Conservation (phyloP, 805 yeast genomes). For the Ogataea pini region DNA sequence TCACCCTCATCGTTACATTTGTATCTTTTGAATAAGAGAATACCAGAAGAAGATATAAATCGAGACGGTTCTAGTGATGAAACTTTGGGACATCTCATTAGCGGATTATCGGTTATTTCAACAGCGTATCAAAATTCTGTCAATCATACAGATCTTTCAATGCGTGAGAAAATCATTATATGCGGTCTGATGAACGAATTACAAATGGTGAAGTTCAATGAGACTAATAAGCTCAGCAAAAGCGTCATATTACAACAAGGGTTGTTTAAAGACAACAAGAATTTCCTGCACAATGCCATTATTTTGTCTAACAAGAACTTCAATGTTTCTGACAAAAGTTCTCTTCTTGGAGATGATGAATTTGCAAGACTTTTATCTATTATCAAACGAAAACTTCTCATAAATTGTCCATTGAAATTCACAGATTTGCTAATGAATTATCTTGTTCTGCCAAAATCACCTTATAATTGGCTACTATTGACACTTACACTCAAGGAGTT, state of each 20-base stretch:
- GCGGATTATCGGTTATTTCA: slow-evolving; percentile 29
- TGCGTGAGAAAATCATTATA: slow-evolving; percentile 30
- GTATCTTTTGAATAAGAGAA: slow-evolving; percentile 29
- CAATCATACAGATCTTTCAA: slow-evolving; percentile 20
- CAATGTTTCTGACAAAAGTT: slow-evolving; percentile 27
- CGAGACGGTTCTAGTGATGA: background rate
- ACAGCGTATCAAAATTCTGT: slow-evolving; percentile 21
- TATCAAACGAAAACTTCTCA: slow-evolving; percentile 48
- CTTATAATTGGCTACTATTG: slow-evolving; percentile 47
- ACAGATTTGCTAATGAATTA: slow-evolving; percentile 50
- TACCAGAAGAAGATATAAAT: slow-evolving; percentile 22
- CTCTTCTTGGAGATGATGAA: slow-evolving; percentile 25
- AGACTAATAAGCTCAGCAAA: slow-evolving; percentile 28
- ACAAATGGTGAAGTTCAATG: slow-evolving; percentile 33
- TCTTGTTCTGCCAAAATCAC: slow-evolving; percentile 41
- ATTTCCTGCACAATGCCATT: slow-evolving; percentile 52
- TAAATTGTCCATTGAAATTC: slow-evolving; percentile 51
- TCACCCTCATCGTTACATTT: slow-evolving; percentile 42
- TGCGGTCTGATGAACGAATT: slow-evolving; percentile 37
- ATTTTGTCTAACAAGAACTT: slow-evolving; percentile 51
- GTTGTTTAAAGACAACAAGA: slow-evolving; percentile 37
- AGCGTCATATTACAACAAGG: slow-evolving; percentile 28
- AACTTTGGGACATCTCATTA: slow-evolving; percentile 27
- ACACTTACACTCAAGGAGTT: slow-evolving; percentile 50
- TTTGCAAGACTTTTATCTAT: slow-evolving; percentile 40